Evolutionary conservation across 306 rosid genomes (phyloP), one percentile per base, ranked within the genome.

Genomic region (Alnus glutinosa): DNA sequence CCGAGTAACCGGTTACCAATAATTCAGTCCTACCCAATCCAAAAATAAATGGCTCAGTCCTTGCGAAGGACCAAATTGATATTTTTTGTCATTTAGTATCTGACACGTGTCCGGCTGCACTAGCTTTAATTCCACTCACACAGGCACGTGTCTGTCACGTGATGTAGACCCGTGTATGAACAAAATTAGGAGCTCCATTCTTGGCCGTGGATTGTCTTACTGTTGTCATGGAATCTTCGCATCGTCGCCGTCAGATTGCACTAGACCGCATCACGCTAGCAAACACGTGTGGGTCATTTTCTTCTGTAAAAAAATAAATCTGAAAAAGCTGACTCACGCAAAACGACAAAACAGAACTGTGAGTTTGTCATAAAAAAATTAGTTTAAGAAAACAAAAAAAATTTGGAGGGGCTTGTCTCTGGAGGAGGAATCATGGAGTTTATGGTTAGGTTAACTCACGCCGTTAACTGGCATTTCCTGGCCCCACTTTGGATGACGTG

Each of bases 221-320:
- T 15, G 2, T 3, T 18, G 5, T 37, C 49, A 42, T 50, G 15
- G 72, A 67, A 67, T 67, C 51, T 67, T 67, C 32, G 3, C 4
- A 0, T n/a, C 3, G 3, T 16, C 4, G 49, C 72, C 72, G 72
- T 67, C 32, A 1, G 72, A 67, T 67, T 36, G 47, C 15, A 15
- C 12, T 10, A 64, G 70, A 9, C 46, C 19, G 48, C 70, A 32
- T 28, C 70, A 36, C 50, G 15, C 51, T 39, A 39, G 28, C 0
- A 39, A 67, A 67, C 72, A 67, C 72, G 51, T 67, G 72, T 67
- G 72, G 72, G 72, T 18, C 30, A 67, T 39, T 67, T 67, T 67
- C 50, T 67, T 7, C 49, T 16, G 48, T 39, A 8, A 37, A 39
- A 36, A 42, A 67, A 16, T 18, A n/a, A 67, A 64, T 4, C 51